Percentiles rank a stretch among this genome's conserved stretches.
These are phyloP conservation scores for Micromonas pusilla DNA, from an alignment of 139 green algal genomes.

Conservation along the genomic window DNA sequence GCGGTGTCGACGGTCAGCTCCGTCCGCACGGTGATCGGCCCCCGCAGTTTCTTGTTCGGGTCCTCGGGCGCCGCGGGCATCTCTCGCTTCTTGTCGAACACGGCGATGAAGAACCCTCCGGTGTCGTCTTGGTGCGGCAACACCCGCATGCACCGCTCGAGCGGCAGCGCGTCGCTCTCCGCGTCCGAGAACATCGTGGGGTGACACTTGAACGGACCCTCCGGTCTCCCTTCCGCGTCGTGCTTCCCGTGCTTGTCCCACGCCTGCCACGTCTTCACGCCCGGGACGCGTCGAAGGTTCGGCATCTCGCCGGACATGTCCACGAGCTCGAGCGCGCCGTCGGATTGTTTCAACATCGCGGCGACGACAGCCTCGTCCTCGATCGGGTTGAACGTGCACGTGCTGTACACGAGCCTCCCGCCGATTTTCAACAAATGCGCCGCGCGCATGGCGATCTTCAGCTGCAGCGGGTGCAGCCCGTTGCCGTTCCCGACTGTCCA, in stretches of 20 bases:
- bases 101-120: constrained; percentile 95
- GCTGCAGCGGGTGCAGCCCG: constrained; percentile 84
- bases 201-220: neutral
- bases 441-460: constrained; percentile 75
- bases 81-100: constrained; percentile 74
- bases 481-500: constrained; percentile 68
- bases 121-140: constrained; percentile 93
- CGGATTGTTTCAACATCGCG: constrained; percentile 54
- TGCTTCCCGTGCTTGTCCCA: constrained; percentile 47
- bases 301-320: constrained; percentile 71
- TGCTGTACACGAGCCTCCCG: constrained; percentile 71
- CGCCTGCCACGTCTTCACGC: constrained; percentile 47
- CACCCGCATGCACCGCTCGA: constrained; percentile 92
- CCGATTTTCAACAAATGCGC: constrained; percentile 75
- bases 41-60: neutral
- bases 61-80: neutral
- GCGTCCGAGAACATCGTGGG: constrained; percentile 72
- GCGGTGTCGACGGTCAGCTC: neutral
- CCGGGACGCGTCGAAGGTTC: constrained; percentile 62
- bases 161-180: constrained; percentile 50
- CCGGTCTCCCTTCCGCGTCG: constrained; percentile 52
- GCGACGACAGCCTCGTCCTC: constrained; percentile 98
- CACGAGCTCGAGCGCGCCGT: constrained; percentile 71
- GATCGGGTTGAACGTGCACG: constrained; percentile 65
- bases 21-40: neutral